phyloP scores from a whole-genome alignment of 1,284 basidiomycete species.

The Cutaneotrichosporon cavernicola region DNA sequence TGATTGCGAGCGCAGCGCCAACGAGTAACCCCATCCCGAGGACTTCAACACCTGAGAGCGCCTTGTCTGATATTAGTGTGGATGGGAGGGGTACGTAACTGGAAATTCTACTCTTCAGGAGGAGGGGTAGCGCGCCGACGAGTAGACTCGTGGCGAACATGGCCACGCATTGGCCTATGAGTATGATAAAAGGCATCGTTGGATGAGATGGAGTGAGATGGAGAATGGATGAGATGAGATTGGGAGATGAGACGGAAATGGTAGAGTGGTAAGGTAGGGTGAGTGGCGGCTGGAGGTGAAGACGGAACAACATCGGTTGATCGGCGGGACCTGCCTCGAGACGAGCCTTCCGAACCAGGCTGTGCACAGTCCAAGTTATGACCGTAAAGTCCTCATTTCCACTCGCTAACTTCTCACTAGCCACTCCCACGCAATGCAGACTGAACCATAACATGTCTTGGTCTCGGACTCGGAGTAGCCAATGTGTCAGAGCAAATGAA shows the following conservation, averaged over 20 bases:
- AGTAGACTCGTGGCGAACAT: conserved; percentile 71
- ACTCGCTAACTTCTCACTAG: no score
- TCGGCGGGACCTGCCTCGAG: not conserved
- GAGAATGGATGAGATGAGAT: not conserved
- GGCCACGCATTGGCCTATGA: conserved; percentile 65
- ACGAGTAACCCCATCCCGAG: conserved; percentile 80
- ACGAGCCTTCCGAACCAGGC: not conserved
- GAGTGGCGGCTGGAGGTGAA: not conserved
- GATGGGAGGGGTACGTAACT: conserved; percentile 59
- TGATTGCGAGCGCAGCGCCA: conserved; percentile 82
- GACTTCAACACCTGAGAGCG: conserved; percentile 63
- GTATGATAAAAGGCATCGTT: conserved; percentile 51
- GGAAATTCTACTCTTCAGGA: conserved; percentile 62
- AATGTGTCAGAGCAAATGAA: no score
- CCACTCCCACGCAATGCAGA: no score
- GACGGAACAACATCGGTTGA: conserved; percentile 1
- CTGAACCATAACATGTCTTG: no score
- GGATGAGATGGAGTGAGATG: not conserved
- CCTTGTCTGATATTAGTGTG: conserved; percentile 54
- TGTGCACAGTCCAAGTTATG: no score
- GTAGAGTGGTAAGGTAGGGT: conserved; percentile 1
- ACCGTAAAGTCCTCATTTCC: no score
- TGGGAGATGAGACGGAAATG: not conserved
- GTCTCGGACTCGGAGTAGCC: no score
- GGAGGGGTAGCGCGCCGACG: conserved; percentile 71